Percentiles rank a stretch among this genome's conserved stretches.
These are phyloP conservation scores for Handroanthus guayacan DNA, from an alignment of 257 asterid species.

Conservation along the genomic window DNA sequence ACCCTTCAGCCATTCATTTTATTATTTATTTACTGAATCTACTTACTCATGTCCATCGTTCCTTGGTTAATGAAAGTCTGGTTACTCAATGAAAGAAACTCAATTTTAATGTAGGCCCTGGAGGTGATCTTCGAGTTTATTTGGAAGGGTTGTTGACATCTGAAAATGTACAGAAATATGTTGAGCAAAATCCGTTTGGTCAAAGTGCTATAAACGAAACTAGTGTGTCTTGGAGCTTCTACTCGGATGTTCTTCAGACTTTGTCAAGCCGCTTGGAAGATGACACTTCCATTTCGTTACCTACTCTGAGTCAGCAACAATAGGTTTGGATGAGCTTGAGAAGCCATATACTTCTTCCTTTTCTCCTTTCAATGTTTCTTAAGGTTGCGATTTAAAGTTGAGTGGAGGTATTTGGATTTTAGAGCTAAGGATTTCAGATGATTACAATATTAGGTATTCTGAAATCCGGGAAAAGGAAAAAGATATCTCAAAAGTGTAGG, in stretches of 20 bases:
- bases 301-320: slow-evolving; percentile 15
- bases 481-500: no score
- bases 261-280: slow-evolving; percentile 27
- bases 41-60: neutral
- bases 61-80: slow-evolving; percentile 24
- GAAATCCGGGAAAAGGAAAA: no score
- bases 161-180: slow-evolving; percentile 57
- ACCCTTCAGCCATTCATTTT: slow-evolving; percentile 7
- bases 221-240: slow-evolving; percentile 65
- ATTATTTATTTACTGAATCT: slow-evolving; percentile 15
- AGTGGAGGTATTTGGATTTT: no score
- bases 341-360: neutral
- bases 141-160: slow-evolving; percentile 65
- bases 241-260: slow-evolving; percentile 61
- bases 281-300: slow-evolving; percentile 20
- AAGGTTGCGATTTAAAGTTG: no score
- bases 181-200: slow-evolving; percentile 78
- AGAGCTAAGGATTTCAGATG: no score
- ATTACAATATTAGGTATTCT: no score
- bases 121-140: slow-evolving; percentile 80
- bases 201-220: slow-evolving; percentile 69
- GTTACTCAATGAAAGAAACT: slow-evolving; percentile 6
- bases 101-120: slow-evolving; percentile 54
- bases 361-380: neutral
- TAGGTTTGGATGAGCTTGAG: neutral